Conservation (phyloP, 805 yeast genomes). For the Metschnikowia cerradonensis region DNA sequence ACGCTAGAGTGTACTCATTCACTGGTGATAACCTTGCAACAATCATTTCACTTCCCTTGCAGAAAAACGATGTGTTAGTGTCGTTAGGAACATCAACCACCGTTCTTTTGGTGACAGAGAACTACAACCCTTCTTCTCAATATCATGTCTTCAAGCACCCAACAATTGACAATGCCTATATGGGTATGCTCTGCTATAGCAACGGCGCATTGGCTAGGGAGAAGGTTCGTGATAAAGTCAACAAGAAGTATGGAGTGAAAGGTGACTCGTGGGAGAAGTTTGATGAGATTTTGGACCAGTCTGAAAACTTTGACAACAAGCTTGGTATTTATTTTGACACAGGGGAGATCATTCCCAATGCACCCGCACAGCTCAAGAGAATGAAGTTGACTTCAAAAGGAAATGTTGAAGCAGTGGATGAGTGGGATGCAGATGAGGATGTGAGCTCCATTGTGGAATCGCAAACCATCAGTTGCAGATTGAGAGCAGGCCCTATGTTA, state of each 20-base stretch:
- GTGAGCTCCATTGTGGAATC: slow-evolving; percentile 78
- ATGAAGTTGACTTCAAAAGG: slow-evolving; percentile 34
- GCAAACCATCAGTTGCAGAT: slow-evolving; percentile 80
- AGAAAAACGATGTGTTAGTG: slow-evolving; percentile 70
- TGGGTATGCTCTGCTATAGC: slow-evolving; percentile 95
- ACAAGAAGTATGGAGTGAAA: slow-evolving; percentile 35
- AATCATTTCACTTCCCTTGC: slow-evolving; percentile 73
- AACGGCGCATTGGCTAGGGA: slow-evolving; percentile 90
- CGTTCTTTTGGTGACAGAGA: slow-evolving; percentile 72
- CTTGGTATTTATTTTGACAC: slow-evolving; percentile 82
- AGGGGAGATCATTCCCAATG: slow-evolving; percentile 90
- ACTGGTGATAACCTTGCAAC: slow-evolving; percentile 94
- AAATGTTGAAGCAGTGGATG: slow-evolving; percentile 23
- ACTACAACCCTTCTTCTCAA: slow-evolving; percentile 71
- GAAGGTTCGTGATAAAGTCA: slow-evolving; percentile 59
- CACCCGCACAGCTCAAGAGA: slow-evolving; percentile 57
- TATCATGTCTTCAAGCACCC: slow-evolving; percentile 89
- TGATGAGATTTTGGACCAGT: slow-evolving; percentile 46
- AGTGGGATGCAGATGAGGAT: slow-evolving; percentile 55
- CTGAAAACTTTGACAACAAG: slow-evolving; percentile 36
- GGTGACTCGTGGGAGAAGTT: slow-evolving; percentile 58
- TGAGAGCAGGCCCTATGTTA: slow-evolving; percentile 75
- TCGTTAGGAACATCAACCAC: slow-evolving; percentile 94
- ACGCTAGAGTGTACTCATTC: slow-evolving; percentile 66
- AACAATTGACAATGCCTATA: slow-evolving; percentile 65